These are phyloP conservation scores for Saccharomycopsis capsularis DNA, from an alignment of 805 yeast species.

Conservation along the genomic window DNA sequence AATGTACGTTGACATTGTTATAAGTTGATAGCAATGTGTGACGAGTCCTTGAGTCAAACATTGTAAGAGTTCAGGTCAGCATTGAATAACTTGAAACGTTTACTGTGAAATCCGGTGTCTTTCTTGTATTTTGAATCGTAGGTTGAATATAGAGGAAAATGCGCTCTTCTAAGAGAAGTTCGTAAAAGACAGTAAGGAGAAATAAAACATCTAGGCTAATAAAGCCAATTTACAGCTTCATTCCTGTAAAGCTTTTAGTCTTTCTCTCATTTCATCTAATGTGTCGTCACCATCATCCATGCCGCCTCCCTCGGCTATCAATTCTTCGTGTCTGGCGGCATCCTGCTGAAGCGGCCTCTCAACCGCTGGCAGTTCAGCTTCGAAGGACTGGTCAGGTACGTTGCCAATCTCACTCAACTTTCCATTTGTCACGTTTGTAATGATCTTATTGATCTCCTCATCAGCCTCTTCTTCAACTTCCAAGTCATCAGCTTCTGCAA, in stretches of 20 bases:
- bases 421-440: slow-evolving; percentile 39
- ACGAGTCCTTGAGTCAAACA: too few species aligned
- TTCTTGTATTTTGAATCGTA: too few species aligned
- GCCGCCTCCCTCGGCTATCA: slow-evolving; percentile 43
- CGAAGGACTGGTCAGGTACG: slow-evolving; percentile 8
- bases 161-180: too few species aligned
- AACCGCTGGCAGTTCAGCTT: slow-evolving; percentile 30
- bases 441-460: slow-evolving; percentile 56
- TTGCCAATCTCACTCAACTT: slow-evolving; percentile 34
- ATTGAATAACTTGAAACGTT: too few species aligned
- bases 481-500: slow-evolving; percentile 58
- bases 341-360: slow-evolving; percentile 25
- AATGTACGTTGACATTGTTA: too few species aligned
- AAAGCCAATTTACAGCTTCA: too few species aligned
- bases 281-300: slow-evolving; percentile 58
- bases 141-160: too few species aligned
- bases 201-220: too few species aligned
- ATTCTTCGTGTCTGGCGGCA: slow-evolving; percentile 32
- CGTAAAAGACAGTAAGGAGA: too few species aligned
- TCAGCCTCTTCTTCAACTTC: slow-evolving; percentile 61
- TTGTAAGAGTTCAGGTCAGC: too few species aligned
- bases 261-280: slow-evolving; percentile 79
- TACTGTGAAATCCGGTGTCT: too few species aligned
- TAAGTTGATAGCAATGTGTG: too few species aligned
- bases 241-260: slow-evolving; percentile 75